Evolutionary conservation across 2,329 filamentous ascomycete species (phyloP).

Genomic region (Cordyceps cicadae): DNA sequence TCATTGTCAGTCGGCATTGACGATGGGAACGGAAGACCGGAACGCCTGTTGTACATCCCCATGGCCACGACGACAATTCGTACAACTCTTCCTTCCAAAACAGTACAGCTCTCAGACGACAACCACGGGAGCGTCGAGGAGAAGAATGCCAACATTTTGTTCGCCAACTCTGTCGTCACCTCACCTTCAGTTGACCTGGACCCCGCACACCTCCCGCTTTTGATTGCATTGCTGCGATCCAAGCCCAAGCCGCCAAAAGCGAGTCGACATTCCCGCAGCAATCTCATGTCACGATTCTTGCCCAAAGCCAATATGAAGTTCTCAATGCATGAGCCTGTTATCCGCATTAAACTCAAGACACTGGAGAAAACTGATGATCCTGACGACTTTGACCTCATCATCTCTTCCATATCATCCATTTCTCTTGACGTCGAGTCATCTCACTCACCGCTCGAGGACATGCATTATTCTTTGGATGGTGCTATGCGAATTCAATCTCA

Average conservation of each 20-base stretch:
- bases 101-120: conserved; percentile 67
- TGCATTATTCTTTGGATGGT: conserved; percentile 79
- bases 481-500: conserved; percentile 78
- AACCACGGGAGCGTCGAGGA: conserved; percentile 62
- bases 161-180: conserved; percentile 91
- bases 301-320: conserved; percentile 93
- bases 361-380: conserved; percentile 55
- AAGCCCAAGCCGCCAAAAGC: conserved; percentile 29
- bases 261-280: conserved; percentile 45
- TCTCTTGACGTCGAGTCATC: conserved; percentile 91
- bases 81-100: conserved; percentile 91
- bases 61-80: conserved; percentile 96
- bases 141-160: conserved; percentile 90
- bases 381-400: conserved; percentile 89
- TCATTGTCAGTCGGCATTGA: conserved; percentile 89
- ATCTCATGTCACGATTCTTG: conserved; percentile 78
- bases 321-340: conserved; percentile 90
- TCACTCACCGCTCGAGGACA: conserved; percentile 75
- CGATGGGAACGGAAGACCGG: conserved; percentile 76
- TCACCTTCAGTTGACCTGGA: conserved; percentile 91
- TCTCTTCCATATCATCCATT: conserved; percentile 88
- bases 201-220: conserved; percentile 79
- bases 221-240: conserved; percentile 65
- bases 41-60: conserved; percentile 84
- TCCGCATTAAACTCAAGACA: conserved; percentile 80